Percentiles rank a stretch among this genome's conserved stretches.
Conservation (phyloP, 2,329 filamentous ascomycete species). For the Gremmenia infestans region DNA sequence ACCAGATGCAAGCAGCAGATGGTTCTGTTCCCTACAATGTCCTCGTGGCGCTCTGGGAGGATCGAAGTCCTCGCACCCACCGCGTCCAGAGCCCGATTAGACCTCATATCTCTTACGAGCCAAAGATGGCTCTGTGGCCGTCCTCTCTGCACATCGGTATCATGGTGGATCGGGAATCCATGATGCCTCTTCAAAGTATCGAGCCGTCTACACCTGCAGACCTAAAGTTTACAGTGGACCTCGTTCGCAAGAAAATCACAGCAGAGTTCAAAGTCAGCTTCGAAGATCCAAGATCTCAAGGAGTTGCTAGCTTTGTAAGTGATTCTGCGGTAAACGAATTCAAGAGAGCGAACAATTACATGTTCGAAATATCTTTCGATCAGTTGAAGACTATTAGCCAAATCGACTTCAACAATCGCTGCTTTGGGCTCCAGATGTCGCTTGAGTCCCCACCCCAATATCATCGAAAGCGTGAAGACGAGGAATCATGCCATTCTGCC, state of each 20-base stretch:
- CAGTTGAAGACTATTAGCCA: constrained; percentile 43
- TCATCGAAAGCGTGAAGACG: constrained; percentile 30
- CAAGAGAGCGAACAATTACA: constrained; percentile 28
- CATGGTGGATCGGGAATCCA: constrained; percentile 45
- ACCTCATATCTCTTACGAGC: constrained; percentile 29
- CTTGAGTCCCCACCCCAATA: constrained; percentile 41
- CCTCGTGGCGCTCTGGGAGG: not conserved
- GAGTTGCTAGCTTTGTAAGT: constrained; percentile 6
- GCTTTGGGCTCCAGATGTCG: constrained; percentile 41
- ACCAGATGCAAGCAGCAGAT: constrained; percentile 24
- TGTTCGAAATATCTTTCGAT: constrained; percentile 34
- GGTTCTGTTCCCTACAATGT: constrained; percentile 7
- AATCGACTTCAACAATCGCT: constrained; percentile 29
- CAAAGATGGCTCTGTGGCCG: constrained; percentile 39
- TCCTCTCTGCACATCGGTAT: constrained; percentile 57
- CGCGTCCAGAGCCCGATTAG: constrained; percentile 31
- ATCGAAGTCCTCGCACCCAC: not conserved
- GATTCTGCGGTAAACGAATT: constrained; percentile 10
- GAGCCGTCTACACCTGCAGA: constrained; percentile 12
- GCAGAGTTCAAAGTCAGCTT: constrained; percentile 37
- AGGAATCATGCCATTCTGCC: constrained; percentile 37
- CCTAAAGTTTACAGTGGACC: constrained; percentile 37
- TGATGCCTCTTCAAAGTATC: constrained; percentile 55
- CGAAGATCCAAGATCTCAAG: constrained; percentile 21
- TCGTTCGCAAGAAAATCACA: constrained; percentile 36